Conservation (phyloP, 345 rosid species). For the Punica granatum region DNA sequence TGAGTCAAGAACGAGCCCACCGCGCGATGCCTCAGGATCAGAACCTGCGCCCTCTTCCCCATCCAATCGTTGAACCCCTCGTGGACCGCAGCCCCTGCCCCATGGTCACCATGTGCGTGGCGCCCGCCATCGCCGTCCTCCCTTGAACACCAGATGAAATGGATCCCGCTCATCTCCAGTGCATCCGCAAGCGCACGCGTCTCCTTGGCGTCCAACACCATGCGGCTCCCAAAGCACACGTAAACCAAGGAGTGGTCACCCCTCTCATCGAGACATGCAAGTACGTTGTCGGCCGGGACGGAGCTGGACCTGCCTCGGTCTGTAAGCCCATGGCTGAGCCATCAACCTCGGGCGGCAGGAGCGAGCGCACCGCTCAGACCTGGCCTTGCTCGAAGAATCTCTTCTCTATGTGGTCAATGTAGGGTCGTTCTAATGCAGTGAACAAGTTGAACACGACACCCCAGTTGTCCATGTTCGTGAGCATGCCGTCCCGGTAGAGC, state of each 20-base stretch:
- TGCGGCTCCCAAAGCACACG: slow-evolving; percentile 69
- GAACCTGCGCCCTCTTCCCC: slow-evolving; percentile 8
- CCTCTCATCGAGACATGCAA: slow-evolving; percentile 49
- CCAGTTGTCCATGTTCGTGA: slow-evolving; percentile 35
- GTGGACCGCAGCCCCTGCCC: neutral
- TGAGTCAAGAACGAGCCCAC: slow-evolving; percentile 14
- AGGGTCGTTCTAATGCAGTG: slow-evolving; percentile 31
- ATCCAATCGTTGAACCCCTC: slow-evolving; percentile 11
- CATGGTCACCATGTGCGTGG: neutral
- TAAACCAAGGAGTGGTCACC: slow-evolving; percentile 45
- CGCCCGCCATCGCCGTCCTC: neutral
- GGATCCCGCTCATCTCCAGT: slow-evolving; percentile 13
- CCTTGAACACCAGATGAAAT: slow-evolving; percentile 12
- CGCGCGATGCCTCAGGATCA: slow-evolving; percentile 15
- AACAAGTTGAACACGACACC: slow-evolving; percentile 53
- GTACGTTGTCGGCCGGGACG: slow-evolving; percentile 14
- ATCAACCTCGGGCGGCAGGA: slow-evolving; percentile 9
- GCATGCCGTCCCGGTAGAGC: slow-evolving; percentile 19
- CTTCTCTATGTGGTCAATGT: slow-evolving; percentile 32
- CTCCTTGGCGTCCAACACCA: slow-evolving; percentile 36
- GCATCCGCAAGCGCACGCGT: slow-evolving; percentile 33
- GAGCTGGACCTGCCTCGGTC: slow-evolving; percentile 50
- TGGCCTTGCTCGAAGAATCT: slow-evolving; percentile 26
- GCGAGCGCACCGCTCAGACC: slow-evolving; percentile 17
- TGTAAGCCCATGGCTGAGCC: neutral